Evolutionary conservation across 345 rosid genomes (phyloP).

Genomic region (Rubroshorea leprosula): DNA sequence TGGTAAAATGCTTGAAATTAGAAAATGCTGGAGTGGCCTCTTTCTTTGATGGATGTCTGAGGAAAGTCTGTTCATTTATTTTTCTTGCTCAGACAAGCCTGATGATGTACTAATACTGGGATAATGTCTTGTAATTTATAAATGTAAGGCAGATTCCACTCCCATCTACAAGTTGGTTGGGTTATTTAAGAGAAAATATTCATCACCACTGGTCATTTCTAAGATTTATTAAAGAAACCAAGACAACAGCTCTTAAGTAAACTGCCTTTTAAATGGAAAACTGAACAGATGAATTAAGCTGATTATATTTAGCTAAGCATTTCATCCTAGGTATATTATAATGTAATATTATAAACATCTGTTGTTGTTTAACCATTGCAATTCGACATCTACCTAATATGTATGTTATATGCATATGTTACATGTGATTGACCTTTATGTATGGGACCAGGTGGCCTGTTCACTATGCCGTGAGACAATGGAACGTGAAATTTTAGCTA

Average conservation of each 20-base stretch:
- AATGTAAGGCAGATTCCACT: background rate
- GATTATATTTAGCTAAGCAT: no score
- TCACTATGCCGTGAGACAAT: slow-evolving; percentile 81
- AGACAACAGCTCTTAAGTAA: no score
- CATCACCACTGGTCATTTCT: background rate
- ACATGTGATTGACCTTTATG: slow-evolving; percentile 7
- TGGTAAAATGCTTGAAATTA: no score
- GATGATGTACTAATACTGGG: background rate
- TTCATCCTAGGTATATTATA: no score
- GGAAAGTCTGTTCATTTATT: no score
- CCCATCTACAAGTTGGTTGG: background rate
- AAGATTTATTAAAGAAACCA: no score
- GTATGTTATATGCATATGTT: background rate
- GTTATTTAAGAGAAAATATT: background rate
- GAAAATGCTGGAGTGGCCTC: no score
- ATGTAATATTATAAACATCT: background rate
- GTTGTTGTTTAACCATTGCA: background rate
- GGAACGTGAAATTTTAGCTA: slow-evolving; percentile 73
- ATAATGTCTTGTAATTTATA: background rate
- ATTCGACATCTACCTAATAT: background rate
- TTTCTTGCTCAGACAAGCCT: no score
- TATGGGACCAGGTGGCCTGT: slow-evolving; percentile 69
- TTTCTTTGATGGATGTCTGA: no score
- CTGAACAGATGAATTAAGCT: no score
- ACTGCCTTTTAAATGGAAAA: no score